phyloP scores from a whole-genome alignment of 805 yeast genomes.

The Saccharomycopsis fermentans region DNA sequence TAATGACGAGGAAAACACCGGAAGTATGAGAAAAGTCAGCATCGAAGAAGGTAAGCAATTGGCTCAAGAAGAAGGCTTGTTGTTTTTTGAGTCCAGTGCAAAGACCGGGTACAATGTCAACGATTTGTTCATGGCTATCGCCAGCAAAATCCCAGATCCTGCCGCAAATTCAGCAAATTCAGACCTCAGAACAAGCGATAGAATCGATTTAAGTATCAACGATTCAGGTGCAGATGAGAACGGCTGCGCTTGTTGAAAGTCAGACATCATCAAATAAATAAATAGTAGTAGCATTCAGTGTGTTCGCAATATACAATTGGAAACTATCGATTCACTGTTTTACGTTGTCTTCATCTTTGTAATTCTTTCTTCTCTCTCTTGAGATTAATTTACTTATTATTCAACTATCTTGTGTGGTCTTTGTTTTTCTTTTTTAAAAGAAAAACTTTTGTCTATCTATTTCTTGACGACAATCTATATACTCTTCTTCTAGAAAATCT shows the following conservation, averaged over 20 bases:
- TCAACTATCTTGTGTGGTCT: neutral
- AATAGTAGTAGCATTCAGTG: neutral
- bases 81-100: constrained; percentile 93
- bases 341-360: neutral
- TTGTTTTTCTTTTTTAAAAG: neutral
- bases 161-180: constrained; percentile 3
- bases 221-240: constrained; percentile 20
- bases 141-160: constrained; percentile 64
- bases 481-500: too few relatives aligned
- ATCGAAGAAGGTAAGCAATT: constrained; percentile 76
- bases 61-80: constrained; percentile 83
- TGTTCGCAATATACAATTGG: neutral
- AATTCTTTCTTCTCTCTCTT: neutral
- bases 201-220: constrained; percentile 30
- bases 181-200: constrained; percentile 18
- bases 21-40: constrained; percentile 57
- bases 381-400: neutral
- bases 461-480: neutral
- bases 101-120: constrained; percentile 82
- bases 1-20: constrained; percentile 28
- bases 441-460: neutral
- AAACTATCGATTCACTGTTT: neutral
- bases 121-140: constrained; percentile 85
- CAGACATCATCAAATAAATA: neutral
- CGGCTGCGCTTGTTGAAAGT: constrained; percentile 27